Base-by-base conservation (phyloP, 805 yeast genomes). In the Ogataea degrootiae region DNA sequence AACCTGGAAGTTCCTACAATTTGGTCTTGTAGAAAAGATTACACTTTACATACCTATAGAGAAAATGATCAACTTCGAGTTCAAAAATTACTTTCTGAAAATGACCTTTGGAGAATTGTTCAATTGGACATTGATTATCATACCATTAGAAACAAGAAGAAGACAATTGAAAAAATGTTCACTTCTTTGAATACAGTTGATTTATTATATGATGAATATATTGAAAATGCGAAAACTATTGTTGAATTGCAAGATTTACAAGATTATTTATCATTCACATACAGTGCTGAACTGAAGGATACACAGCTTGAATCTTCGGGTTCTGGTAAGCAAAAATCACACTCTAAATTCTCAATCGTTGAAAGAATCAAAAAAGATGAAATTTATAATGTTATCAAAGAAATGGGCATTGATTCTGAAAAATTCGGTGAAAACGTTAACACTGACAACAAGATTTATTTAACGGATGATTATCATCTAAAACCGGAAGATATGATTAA, bases 1-100 rank as follows among this genome's bases (percentile, higher is more conserved):
- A 76, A 83, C 49, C 75, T 85, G 53, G 99, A 94, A 63, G 96
- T 92, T 5, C 98, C 99, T 11, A 87, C 90, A 59, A 90, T 94
- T 51, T 90, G 96, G 87, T 86, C 90, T 23, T 96, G 90, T 62
- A 86, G 98, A 65, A 87, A 96, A 68, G 98, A 94, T 66, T 89
- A 87, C 62, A 72, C 89, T 17, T 70, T 87, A 50, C 73, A 73
- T 57, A 77, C 87, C 9, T 75, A 75, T 38, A 57, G 62, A 29
- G 65, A 58, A 40, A 65, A 65, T 36, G 71, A 66, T 15, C 75
- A 73, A 37, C 73, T 79, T 21, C 55, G 52, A 43, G 79, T 77
- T 12, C 78, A 72, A 53, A 78, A 76, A 52, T 65, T 83, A 42
- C 69, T 87, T 47, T 77, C 73, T 46, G 95, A 86, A 67, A 91